Conservation (phyloP, 441 rosid genomes). For the Adansonia madagascariensis region DNA sequence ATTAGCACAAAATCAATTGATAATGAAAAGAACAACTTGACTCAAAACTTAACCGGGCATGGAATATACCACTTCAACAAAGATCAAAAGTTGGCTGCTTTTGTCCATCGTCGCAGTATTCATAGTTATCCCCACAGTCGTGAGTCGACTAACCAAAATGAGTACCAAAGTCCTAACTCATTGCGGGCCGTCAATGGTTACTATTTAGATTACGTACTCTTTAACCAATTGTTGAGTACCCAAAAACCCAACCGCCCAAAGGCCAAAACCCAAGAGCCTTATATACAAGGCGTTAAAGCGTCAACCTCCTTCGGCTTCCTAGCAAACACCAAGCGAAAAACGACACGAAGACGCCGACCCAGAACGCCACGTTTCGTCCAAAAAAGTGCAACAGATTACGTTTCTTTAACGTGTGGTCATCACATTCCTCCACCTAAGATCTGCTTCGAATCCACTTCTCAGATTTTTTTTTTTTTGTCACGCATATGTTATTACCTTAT, state of each 20-base stretch:
- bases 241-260: neutral
- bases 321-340: neutral
- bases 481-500: neutral
- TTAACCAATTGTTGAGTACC: neutral
- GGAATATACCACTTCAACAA: too few species aligned
- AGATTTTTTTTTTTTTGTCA: conserved; percentile 1
- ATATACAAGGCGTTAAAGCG: conserved; percentile 19
- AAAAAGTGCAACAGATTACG: conserved; percentile 53
- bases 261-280: neutral
- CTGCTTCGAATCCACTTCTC: conserved; percentile 21
- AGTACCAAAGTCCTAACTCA: neutral
- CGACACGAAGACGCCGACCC: conserved; percentile 27
- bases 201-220: neutral
- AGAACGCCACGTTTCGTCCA: conserved; percentile 54
- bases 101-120: neutral
- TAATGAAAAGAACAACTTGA: too few species aligned
- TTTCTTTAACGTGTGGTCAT: conserved; percentile 93
- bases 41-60: too few species aligned
- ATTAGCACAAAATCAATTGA: too few species aligned
- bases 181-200: neutral
- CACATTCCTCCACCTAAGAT: conserved; percentile 55
- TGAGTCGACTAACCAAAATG: too few species aligned
- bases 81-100: neutral
- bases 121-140: neutral
- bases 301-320: conserved; percentile 10